These are phyloP conservation scores for Cryphonectria japonica DNA, from an alignment of 2,329 filamentous ascomycete genomes.

Conservation along the genomic window DNA sequence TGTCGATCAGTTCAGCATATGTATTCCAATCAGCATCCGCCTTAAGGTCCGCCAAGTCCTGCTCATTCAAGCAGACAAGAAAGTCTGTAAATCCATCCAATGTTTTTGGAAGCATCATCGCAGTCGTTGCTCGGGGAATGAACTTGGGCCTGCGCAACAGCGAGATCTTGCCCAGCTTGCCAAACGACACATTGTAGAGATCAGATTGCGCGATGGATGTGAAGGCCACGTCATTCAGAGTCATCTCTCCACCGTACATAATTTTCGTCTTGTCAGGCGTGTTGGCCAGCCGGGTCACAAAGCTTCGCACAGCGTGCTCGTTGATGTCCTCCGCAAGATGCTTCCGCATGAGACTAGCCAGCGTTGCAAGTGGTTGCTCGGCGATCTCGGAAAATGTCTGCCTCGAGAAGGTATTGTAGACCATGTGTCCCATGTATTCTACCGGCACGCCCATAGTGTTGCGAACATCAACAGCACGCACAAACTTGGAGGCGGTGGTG, in stretches of 20 bases:
- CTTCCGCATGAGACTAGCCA: conserved; percentile 1
- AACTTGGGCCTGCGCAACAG: background rate
- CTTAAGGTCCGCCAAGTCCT: conserved; percentile 1
- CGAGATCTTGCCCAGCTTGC: background rate
- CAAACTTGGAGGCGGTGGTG: conserved; percentile 33
- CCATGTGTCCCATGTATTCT: conserved; percentile 38
- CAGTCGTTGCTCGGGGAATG: background rate
- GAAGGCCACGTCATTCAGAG: background rate
- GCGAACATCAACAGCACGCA: conserved; percentile 37
- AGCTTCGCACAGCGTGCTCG: background rate
- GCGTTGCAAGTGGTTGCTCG: background rate
- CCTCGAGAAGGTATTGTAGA: conserved; percentile 31
- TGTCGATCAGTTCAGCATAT: conserved; percentile 3
- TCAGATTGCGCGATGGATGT: conserved; percentile 1
- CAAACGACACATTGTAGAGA: conserved; percentile 1
- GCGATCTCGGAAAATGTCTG: conserved; percentile 32
- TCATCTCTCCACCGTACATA: background rate
- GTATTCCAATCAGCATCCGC: background rate
- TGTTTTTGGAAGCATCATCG: background rate
- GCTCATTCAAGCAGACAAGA: conserved; percentile 2
- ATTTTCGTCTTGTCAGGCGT: background rate
- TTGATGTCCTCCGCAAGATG: background rate
- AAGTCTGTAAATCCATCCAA: background rate
- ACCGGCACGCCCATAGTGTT: conserved; percentile 33
- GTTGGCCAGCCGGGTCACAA: background rate